Conservation (phyloP, 768 basidiomycete species). For the Amanita pallidorosea region DNA sequence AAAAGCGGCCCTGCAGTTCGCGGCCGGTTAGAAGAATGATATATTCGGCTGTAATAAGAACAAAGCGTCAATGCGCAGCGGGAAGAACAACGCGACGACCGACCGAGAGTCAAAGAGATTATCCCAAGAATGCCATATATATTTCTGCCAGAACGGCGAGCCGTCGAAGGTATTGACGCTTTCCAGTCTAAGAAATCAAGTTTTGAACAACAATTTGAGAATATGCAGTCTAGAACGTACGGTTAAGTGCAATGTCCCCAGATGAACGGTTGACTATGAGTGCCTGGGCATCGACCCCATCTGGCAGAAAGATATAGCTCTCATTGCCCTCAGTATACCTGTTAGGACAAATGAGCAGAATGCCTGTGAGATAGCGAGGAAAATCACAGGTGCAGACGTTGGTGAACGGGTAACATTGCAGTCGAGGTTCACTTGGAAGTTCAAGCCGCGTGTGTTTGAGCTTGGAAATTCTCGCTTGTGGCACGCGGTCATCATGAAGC, state of each 20-base stretch:
- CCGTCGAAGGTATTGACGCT: slow-evolving; percentile 38
- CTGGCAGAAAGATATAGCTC: slow-evolving; percentile 71
- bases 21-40: slow-evolving; percentile 81
- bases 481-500: slow-evolving; percentile 54
- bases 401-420: slow-evolving; percentile 58
- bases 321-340: slow-evolving; percentile 66
- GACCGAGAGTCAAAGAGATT: slow-evolving; percentile 69
- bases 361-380: slow-evolving; percentile 8
- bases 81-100: slow-evolving; percentile 15
- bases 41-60: slow-evolving; percentile 69
- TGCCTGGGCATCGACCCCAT: slow-evolving; percentile 48
- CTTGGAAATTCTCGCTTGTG: slow-evolving; percentile 12
- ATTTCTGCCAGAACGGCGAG: slow-evolving; percentile 50
- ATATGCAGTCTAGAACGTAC: slow-evolving; percentile 25
- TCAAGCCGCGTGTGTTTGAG: slow-evolving; percentile 18
- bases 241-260: slow-evolving; percentile 65
- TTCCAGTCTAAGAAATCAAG: slow-evolving; percentile 34
- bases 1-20: slow-evolving; percentile 64
- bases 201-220: background rate
- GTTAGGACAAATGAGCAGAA: slow-evolving; percentile 3
- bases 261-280: slow-evolving; percentile 64
- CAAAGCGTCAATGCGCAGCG: slow-evolving; percentile 1
- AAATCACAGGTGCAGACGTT: slow-evolving; percentile 63
- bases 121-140: slow-evolving; percentile 71
- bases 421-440: slow-evolving; percentile 14